Evolutionary conservation across 176 grass and related monocot genomes (phyloP).

Genomic region (Aegilops bicornis): DNA sequence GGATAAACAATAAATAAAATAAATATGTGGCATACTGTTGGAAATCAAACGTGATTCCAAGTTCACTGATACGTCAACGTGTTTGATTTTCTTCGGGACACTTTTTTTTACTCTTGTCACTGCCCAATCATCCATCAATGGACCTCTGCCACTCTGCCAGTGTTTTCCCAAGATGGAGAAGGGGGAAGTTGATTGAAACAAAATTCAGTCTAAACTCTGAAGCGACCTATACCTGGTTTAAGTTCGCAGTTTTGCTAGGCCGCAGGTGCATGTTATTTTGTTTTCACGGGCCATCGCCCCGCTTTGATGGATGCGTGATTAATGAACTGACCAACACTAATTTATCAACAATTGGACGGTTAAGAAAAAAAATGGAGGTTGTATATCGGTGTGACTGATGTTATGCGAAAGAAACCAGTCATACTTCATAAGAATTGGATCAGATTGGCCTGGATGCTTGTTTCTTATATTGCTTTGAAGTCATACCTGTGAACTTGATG

Average conservation of each 20-base stretch:
- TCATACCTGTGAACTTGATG: background rate
- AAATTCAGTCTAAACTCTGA: too few species aligned
- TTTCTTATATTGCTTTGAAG: background rate
- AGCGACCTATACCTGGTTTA: background rate
- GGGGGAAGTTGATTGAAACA: too few species aligned
- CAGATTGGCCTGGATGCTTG: background rate
- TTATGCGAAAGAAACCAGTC: background rate
- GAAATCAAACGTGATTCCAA: background rate
- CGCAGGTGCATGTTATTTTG: background rate
- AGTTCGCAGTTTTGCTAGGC: background rate
- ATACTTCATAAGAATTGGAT: background rate
- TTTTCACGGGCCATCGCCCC: background rate
- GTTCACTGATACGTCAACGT: background rate
- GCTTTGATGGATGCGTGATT: background rate
- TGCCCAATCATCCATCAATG: background rate
- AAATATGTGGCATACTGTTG: background rate
- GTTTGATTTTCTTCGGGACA: background rate
- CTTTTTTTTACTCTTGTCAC: background rate
- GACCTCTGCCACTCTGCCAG: too few species aligned
- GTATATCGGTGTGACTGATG: background rate
- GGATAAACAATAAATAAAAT: background rate
- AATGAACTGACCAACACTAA: background rate
- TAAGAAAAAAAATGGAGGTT: background rate
- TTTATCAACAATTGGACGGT: background rate
- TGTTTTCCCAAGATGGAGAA: too few species aligned